Conservation (phyloP, 2,329 filamentous ascomycete species). For the Phoma sp. region DNA sequence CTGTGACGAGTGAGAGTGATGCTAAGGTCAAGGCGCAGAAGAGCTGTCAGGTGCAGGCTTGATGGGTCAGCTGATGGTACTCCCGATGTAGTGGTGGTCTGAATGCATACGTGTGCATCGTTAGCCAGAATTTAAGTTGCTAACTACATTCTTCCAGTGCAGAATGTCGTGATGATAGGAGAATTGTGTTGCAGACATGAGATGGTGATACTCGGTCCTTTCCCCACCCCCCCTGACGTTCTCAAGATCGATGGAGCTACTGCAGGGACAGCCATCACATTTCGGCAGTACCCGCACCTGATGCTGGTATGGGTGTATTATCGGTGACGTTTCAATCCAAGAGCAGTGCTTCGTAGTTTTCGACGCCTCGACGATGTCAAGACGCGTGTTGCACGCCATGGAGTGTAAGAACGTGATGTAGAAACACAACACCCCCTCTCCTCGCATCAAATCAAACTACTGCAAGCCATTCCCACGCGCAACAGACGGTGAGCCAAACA, state of each 20-base stretch:
- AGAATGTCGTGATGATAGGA: too few relatives aligned
- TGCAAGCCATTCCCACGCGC: slow-evolving; percentile 1
- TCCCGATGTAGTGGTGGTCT: too few relatives aligned
- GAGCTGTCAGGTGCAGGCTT: slow-evolving; percentile 16
- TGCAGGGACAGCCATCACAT: slow-evolving; percentile 1
- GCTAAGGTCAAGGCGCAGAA: slow-evolving; percentile 17
- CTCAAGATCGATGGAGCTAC: slow-evolving; percentile 1
- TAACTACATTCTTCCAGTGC: too few relatives aligned
- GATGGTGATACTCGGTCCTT: background rate
- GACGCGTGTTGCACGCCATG: background rate
- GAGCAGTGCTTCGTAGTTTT: background rate
- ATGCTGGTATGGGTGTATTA: background rate
- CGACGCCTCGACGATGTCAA: background rate
- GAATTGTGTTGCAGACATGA: too few relatives aligned
- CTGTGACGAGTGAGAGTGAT: slow-evolving; percentile 57
- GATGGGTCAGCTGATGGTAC: too few relatives aligned
- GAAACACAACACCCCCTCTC: background rate
- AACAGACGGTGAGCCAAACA: slow-evolving; percentile 1
- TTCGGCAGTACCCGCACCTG: background rate
- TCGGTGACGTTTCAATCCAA: background rate
- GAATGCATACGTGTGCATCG: too few relatives aligned
- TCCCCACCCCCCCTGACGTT: background rate
- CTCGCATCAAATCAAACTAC: background rate
- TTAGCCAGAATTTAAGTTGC: too few relatives aligned
- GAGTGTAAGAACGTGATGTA: background rate